Base-by-base conservation (phyloP, 139 green algal species). In the Chlorella sp. region DNA sequence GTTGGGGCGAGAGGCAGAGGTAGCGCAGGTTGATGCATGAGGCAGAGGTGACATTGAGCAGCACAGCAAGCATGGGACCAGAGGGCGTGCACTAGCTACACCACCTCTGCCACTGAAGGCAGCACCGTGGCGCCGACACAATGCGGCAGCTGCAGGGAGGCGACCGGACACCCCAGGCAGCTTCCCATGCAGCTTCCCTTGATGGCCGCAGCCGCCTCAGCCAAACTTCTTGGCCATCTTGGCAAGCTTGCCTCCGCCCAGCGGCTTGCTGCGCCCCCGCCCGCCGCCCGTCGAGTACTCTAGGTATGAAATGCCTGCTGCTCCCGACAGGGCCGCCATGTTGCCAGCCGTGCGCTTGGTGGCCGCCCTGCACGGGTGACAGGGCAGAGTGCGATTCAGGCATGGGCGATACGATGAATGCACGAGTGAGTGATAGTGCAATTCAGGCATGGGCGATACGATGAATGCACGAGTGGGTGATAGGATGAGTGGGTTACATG, bases 301-400 rank as follows among this genome's bases (percentile, higher is more conserved):
- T 91, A 97, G 88, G 91, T 98, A 97, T 2, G 89, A 91, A 79
- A 96, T 91, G 40, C 96, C 97, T 4, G 89, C 66, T 0, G 92
- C 96, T n/a, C 97, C 97, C 11, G 95, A 96, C n/a, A 98, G 93
- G n/a, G 90, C 89, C 34, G 93, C 89, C 88, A 98, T 96, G 83
- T 90, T 93, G 75, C 94, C 96, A n/a, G 87, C 85, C 28, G 88
- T 93, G n/a, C 96, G 94, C 48, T 90, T 88, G 7, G 90, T 91
- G 81, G 78, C 39, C 75, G 88, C 7, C 48, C 83, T 86, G 89
- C 86, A 40, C 7, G n/a, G 61, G 34, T 2, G 64, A 37, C 28
- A 66, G 37, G 36, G 64, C 21, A 16, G 18, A 53, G 81, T 7
- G n/a, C 3, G 57, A 1, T 24, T 60, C 60, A 12, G 37, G 64